These are phyloP conservation scores for Russula earlei DNA, from an alignment of 768 basidiomycete genomes.

Conservation along the genomic window DNA sequence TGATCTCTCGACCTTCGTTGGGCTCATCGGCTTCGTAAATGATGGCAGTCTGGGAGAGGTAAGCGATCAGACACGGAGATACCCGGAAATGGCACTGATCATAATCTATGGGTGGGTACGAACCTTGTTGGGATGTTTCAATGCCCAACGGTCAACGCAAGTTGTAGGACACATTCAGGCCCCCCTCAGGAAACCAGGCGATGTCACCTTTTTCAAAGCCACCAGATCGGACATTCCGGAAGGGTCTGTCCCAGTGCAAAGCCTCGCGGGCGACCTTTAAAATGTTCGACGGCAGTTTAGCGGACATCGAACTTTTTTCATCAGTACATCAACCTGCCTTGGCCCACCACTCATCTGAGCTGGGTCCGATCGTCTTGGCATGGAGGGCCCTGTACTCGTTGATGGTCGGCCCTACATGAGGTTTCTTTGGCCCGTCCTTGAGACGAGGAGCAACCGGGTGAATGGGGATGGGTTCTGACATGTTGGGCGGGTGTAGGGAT, in stretches of 20 bases:
- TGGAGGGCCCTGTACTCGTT: conserved; percentile 65
- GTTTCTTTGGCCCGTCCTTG: conserved; percentile 48
- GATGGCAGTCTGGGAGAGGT: conserved; percentile 62
- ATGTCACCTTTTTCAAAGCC: conserved; percentile 80
- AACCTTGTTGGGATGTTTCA: conserved; percentile 76
- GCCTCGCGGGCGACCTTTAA: conserved; percentile 59
- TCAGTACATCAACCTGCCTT: conserved; percentile 36
- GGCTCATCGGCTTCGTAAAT: conserved; percentile 99
- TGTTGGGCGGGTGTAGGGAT: conserved; percentile 1
- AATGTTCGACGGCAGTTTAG: neutral
- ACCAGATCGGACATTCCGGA: conserved; percentile 78
- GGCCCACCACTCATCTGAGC: conserved; percentile 83
- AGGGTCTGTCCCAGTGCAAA: conserved; percentile 82
- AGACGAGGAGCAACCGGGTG: conserved; percentile 77
- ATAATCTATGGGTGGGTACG: neutral
- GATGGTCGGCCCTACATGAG: conserved; percentile 73
- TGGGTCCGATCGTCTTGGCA: conserved; percentile 59
- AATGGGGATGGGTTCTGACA: conserved; percentile 28
- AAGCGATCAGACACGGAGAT: neutral
- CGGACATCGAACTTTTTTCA: neutral
- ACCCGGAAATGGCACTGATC: neutral
- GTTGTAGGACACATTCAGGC: conserved; percentile 91
- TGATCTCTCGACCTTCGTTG: conserved; percentile 61
- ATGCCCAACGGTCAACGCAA: conserved; percentile 95
- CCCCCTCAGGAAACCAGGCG: conserved; percentile 95